Evolutionary conservation across 2,329 filamentous ascomycete genomes (phyloP), one percentile per base, ranked within the genome.

Genomic region (Ceratocystis huliohia): DNA sequence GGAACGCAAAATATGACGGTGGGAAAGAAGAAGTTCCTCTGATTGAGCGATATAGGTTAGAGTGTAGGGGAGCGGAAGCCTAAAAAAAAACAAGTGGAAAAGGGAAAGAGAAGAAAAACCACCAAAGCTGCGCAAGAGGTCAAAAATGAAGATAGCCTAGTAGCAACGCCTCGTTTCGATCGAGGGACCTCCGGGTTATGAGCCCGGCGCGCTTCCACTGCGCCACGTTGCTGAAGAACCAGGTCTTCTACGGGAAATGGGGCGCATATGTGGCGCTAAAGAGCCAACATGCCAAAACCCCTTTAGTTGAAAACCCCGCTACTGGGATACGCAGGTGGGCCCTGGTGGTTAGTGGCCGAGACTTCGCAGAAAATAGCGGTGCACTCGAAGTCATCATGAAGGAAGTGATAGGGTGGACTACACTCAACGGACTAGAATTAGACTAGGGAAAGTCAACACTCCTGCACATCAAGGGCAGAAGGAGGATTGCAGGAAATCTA

Each of bases 81-180:
- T 1, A 8, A 50, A 50, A 22, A n/a, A 50, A 50, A 25, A 2
- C 3, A 7, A 48, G n/a, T 20, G 45, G 45, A 17, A 48, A 45
- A 25, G 8, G 8, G 8, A 13, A 8, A 22, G 22, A 45, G 13
- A 25, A 62, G 25, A 17, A 8, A 5, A 28, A 37, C 2, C 17
- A 15, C n/a, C 20, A 64, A 15, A 56, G 10, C 33, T 13, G 8
- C 0, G 10, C 0, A 10, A 33, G 44, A 56, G 44, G 63, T 44
- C 25, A 33, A 61, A 28, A 6, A n/a, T n/a, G 5, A 20, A 44
- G 45, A 15, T 30, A 8, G 41, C 8, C 2, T 20, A 46, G 20
- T 68, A 68, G 66, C 66, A 68, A 68, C 66, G 22, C 66, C 66
- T 68, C 61, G 66, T 68, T 68, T 68, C 66, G 66, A 68, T 68